These are phyloP conservation scores for Pisolithus sp. DNA, from an alignment of 768 basidiomycete species.

Conservation along the genomic window DNA sequence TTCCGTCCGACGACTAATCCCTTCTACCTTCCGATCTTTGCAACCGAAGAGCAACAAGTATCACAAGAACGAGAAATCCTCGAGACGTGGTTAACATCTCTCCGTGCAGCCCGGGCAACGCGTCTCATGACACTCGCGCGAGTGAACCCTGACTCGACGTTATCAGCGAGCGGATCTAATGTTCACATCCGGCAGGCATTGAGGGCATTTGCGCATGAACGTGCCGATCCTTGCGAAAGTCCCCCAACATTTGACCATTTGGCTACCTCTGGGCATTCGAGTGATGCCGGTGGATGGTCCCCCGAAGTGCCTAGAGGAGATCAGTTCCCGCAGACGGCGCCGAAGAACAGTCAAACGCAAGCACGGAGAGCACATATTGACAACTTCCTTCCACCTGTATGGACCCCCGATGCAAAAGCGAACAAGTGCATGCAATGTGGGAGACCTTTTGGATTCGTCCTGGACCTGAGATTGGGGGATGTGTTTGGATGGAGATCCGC, in stretches of 20 bases:
- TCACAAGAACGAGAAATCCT: constrained; percentile 9
- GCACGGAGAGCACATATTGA: constrained; percentile 23
- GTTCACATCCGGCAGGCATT: constrained; percentile 68
- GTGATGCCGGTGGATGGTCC: background rate
- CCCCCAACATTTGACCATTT: background rate
- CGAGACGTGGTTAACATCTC: constrained; percentile 62
- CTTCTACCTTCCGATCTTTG: background rate
- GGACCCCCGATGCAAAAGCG: constrained; percentile 87
- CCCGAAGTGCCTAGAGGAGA: background rate
- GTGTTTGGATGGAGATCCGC: constrained; percentile 23
- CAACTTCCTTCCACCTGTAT: constrained; percentile 83
- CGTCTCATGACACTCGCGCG: constrained; percentile 65
- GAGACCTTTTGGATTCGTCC: constrained; percentile 53
- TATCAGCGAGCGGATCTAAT: constrained; percentile 71
- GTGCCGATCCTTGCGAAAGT: constrained; percentile 30
- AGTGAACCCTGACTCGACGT: constrained; percentile 72
- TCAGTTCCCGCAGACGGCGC: background rate
- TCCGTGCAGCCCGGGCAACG: constrained; percentile 64
- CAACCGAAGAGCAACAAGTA: background rate
- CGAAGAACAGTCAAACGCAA: background rate
- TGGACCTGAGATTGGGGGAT: constrained; percentile 20
- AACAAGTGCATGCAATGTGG: constrained; percentile 82
- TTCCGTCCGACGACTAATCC: background rate
- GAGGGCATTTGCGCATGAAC: constrained; percentile 60
- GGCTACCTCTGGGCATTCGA: background rate